Evolutionary conservation across 345 rosid genomes (phyloP), one percentile per base, ranked within the genome.

Genomic region (Luvunga scandens): DNA sequence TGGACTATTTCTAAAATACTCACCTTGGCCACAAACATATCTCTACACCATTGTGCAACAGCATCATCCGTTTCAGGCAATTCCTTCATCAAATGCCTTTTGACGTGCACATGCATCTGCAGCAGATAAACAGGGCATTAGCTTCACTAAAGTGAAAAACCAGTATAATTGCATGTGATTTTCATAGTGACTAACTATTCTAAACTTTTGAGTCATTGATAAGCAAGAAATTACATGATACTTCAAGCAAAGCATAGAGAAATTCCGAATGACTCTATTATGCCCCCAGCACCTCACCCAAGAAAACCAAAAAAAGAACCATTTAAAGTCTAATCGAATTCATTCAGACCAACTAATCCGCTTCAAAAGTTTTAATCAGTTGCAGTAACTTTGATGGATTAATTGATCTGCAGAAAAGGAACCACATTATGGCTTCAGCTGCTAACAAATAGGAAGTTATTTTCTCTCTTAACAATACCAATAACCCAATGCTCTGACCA

Each of bases 1-100:
- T 5, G 18, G 24, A 77, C 45, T 36, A 21, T 57, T 66, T 69
- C 63, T 48, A 77, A 53, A 71, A 27, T 64, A 53, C 81, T 75
- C 69, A 94, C 99, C 97, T 96, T 96, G 53, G 88, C 87, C 71
- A 91, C 90, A 77, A 96, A 96, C 66, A 85, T 57, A 85, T 96
- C 98, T 86, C 82, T 92, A 86, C 99, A 96, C 99, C 98, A 96
- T 78, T 94, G 97, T 48, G 98, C 89, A 81, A 94, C 89, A 50
- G 84, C 95, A 50, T 96, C 98, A 33, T 95, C 91, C 39, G 95
- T 83, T 85, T 88, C 92, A 73, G 99, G 99, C 82, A 96, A 87
- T 74, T 91, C 97, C 79, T 89, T 86, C 97, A 94, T 94, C 71
- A 78, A 65, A 84, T 86, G 97, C 66, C 97, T 81, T 86, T 86